Conservation (phyloP, 1,284 basidiomycete genomes). For the Malassezia furfur region DNA sequence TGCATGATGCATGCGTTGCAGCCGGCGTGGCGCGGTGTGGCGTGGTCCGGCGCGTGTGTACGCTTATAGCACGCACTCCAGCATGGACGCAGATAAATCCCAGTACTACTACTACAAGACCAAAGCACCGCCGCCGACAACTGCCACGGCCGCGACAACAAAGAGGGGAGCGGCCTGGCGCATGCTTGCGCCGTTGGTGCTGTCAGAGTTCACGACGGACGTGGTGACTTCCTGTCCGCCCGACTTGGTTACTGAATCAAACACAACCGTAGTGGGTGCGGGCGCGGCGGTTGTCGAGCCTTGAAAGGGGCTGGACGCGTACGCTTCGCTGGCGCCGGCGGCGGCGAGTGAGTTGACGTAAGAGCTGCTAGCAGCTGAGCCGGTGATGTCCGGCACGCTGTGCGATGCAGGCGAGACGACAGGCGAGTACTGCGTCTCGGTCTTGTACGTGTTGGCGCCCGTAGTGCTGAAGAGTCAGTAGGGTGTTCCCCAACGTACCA, state of each 20-base stretch:
- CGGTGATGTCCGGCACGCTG: slow-evolving; percentile 4
- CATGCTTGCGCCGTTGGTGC: not conserved
- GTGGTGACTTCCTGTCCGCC: not conserved
- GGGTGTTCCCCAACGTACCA: slow-evolving; percentile 5
- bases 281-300: slow-evolving; percentile 8
- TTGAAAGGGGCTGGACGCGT: not conserved
- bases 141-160: not conserved
- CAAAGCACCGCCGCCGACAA: no score
- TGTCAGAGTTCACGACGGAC: not conserved
- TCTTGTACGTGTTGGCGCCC: slow-evolving; percentile 1
- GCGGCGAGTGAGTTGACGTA: slow-evolving; percentile 11
- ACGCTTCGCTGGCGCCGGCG: slow-evolving; percentile 6
- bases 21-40: no score
- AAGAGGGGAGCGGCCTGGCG: not conserved
- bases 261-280: slow-evolving; percentile 7
- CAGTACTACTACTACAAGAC: no score
- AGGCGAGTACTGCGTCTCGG: slow-evolving; percentile 8
- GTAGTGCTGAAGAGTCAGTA: not conserved
- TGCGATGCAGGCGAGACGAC: not conserved
- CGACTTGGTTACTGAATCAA: not conserved
- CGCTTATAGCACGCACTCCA: no score
- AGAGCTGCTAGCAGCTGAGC: not conserved
- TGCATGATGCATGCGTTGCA: no score
- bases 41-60: no score
- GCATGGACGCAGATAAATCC: no score